Evolutionary conservation across 2,329 filamentous ascomycete genomes (phyloP), one percentile per base, ranked within the genome.

Genomic region (Penicillium palitans): DNA sequence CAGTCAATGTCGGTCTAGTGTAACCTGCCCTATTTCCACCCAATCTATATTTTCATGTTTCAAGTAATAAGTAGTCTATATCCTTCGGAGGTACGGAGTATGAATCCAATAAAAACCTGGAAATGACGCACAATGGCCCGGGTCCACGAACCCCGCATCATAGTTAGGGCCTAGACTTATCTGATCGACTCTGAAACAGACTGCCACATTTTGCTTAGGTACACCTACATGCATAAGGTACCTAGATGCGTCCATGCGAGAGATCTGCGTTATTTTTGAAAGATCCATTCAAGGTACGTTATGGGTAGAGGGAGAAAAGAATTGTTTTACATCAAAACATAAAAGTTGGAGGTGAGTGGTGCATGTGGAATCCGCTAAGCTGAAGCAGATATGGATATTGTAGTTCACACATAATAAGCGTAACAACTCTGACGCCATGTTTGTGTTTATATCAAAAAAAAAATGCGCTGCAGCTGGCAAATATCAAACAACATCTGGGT

Each of bases 121-220:
- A 44, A 31, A 17, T 44, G 27, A 57, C 42, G 48, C 55, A 52
- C 49, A 41, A 24, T 17, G 13, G 29, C 55, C 52, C 42, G 35
- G 35, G 55, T 41, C 29, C 35, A 25, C 3, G 15, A 37, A 15
- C 56, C 56, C 56, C 56, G 46, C 52, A 55, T 48, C 44, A 27
- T 24, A 21, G 17, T 48, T 41, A n/a, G 6, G 50, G 55, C 39
- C 56, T 49, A 49, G 56, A 50, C 44, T 58, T 58, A 58, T 58
- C 56, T 57, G 55, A 57, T 57, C 55, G 42, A 24, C 52, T 37
- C 31, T 50, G 51, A 44, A 44, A 48, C 45, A 48, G 19, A 13
- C 31, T 8, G 41, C 46, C 35, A 37, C 37, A 19, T 27, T 24
- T 37, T 33, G n/a, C 25, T 51, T 31, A 50, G 47, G 44, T 55